phyloP scores from a whole-genome alignment of 2,329 filamentous ascomycete genomes.

The Pseudocercospora ulei region DNA sequence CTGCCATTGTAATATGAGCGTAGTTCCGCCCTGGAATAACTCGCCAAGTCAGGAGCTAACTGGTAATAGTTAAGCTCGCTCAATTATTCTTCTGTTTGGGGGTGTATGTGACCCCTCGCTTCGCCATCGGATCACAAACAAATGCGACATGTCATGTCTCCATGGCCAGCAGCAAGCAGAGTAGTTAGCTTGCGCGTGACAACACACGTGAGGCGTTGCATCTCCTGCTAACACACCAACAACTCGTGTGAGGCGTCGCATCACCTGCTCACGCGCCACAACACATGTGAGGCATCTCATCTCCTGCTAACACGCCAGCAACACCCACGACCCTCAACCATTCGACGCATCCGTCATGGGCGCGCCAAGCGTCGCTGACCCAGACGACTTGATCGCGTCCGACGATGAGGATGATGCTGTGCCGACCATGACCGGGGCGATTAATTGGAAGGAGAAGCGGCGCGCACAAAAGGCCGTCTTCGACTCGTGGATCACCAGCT shows the following conservation, averaged over 20 bases:
- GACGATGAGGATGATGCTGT: slow-evolving; percentile 23
- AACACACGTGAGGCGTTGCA: background rate
- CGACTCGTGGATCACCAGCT: slow-evolving; percentile 37
- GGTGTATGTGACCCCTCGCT: too few relatives aligned
- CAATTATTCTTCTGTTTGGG: too few relatives aligned
- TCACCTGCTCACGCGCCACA: too few relatives aligned
- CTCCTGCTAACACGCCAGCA: slow-evolving; percentile 1
- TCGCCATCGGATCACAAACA: slow-evolving; percentile 8
- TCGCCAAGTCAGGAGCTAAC: too few relatives aligned
- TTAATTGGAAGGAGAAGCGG: slow-evolving; percentile 34
- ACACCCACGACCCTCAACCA: background rate
- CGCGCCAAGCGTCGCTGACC: slow-evolving; percentile 6
- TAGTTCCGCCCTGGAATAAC: too few relatives aligned
- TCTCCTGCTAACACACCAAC: slow-evolving; percentile 1
- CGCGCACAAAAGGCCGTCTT: slow-evolving; percentile 39
- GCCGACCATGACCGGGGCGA: slow-evolving; percentile 16
- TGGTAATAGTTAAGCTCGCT: too few relatives aligned
- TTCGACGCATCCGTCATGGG: slow-evolving; percentile 12
- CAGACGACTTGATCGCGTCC: slow-evolving; percentile 14
- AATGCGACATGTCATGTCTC: slow-evolving; percentile 2
- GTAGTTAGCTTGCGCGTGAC: background rate
- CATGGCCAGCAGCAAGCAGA: background rate
- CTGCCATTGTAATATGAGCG: too few relatives aligned
- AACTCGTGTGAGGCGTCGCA: background rate
- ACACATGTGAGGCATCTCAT: too few relatives aligned